phyloP scores from a whole-genome alignment of 140 eudicot species.

The Bidens hawaiensis region DNA sequence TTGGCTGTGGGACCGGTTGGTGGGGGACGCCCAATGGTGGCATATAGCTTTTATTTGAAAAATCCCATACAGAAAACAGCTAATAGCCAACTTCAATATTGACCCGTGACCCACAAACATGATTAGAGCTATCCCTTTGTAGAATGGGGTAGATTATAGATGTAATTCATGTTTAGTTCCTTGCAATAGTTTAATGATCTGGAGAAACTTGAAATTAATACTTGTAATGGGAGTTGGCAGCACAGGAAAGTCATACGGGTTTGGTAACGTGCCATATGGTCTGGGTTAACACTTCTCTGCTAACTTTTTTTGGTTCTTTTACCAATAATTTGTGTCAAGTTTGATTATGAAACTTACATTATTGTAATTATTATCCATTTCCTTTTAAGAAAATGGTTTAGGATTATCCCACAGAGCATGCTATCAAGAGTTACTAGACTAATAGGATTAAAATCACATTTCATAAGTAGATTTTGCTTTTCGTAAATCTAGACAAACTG shows the following conservation, averaged over 20 bases:
- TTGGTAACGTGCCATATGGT: neutral
- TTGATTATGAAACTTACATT: neutral
- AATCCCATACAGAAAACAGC: too few relatives aligned
- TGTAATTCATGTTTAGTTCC: constrained; percentile 4
- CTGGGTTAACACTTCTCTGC: neutral
- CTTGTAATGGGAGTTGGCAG: neutral
- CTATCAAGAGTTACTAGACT: neutral
- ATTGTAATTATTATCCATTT: neutral
- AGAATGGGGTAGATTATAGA: neutral
- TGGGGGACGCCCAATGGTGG: too few relatives aligned
- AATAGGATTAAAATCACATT: neutral
- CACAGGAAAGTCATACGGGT: neutral
- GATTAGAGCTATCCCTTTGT: neutral
- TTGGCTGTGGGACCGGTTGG: too few relatives aligned
- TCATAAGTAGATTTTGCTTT: neutral
- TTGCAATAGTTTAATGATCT: constrained; percentile 1
- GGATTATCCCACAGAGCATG: too few relatives aligned
- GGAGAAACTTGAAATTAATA: neutral
- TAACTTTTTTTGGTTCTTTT: neutral
- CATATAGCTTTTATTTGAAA: too few relatives aligned
- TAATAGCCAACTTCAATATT: too few relatives aligned
- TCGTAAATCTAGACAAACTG: neutral
- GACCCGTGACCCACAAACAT: too few relatives aligned
- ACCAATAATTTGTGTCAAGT: neutral
- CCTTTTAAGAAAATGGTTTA: neutral